Evolutionary conservation across 441 rosid species (phyloP), one percentile per base, ranked within the genome.

Genomic region (Viola pubescens): DNA sequence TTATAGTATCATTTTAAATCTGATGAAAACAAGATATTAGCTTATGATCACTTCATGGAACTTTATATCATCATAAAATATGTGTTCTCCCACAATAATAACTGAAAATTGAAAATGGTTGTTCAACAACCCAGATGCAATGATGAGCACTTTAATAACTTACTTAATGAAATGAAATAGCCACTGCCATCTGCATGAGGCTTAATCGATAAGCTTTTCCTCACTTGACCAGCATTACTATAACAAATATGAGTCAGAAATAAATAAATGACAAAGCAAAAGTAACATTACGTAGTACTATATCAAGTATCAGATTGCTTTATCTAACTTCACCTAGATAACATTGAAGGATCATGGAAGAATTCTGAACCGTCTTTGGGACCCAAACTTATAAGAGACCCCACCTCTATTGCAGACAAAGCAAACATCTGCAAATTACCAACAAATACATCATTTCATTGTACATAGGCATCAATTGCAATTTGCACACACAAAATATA

Each of bases 221-320:
- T 88, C 61, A 94, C 91, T 78, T 94, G 96, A 61, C 98, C 98
- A 65, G 96, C 87, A 70, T 83, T 89, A 72, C 98, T 94, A 84
- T 58, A 43, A 47, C 63, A 68, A 6, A 47, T 65, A 64, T 59
- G 48, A 14, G 51, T 58, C 4, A 16, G 8, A 48, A 52, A 56
- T 9, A 56, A 34, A 49, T 13, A 9, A 26, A 40, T 41, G 44
- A 4, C n/a, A 37, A 9, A n/a, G 48, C 37, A 45, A 52, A 16
- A 9, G 49, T n/a, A 57, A 46, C 42, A 19, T 47, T 5, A 34
- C 34, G 4, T 13, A 4, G 37, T 3, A 39, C 51, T 42, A 38
- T 12, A 37, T 41, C 11, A 37, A 42, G 58, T 9, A 67, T 8
- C 5, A 7, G 50, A 37, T 26, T 26, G 7, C 43, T n/a, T 10